These are phyloP conservation scores for Aspergillus sp. DNA, from an alignment of 2,329 filamentous ascomycete genomes.

Conservation along the genomic window DNA sequence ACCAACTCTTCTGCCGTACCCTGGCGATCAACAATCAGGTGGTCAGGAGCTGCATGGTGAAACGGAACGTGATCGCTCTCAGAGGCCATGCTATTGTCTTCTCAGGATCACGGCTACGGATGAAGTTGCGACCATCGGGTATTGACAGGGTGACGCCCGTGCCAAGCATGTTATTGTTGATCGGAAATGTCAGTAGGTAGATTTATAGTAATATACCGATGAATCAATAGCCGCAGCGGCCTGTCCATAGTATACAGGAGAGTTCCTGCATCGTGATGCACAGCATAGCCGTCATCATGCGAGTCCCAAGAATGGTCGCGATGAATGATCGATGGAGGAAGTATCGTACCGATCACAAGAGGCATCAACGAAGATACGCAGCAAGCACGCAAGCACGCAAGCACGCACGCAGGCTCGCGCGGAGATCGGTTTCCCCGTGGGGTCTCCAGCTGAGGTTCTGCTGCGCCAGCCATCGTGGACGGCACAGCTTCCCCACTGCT, in stretches of 20 bases:
- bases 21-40: constrained; percentile 7
- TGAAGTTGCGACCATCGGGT: background rate
- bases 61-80: background rate
- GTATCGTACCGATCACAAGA: background rate
- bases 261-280: constrained; percentile 8
- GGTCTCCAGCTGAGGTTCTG: constrained; percentile 3
- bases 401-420: background rate
- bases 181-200: background rate
- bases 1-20: background rate
- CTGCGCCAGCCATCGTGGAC: background rate
- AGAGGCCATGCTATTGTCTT: background rate
- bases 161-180: background rate
- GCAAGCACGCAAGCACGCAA: background rate
- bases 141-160: background rate
- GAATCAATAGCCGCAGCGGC: constrained; percentile 2
- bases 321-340: background rate
- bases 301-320: background rate
- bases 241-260: background rate
- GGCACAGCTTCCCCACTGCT: constrained; percentile 3
- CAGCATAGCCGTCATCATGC: constrained; percentile 5
- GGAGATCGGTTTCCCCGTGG: constrained; percentile 7
- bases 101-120: background rate
- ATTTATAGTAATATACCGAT: background rate
- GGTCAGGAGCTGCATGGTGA: background rate
- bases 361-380: background rate